These are phyloP conservation scores for Diaporthe vaccinii DNA, from an alignment of 2,329 filamentous ascomycete genomes.

Conservation along the genomic window DNA sequence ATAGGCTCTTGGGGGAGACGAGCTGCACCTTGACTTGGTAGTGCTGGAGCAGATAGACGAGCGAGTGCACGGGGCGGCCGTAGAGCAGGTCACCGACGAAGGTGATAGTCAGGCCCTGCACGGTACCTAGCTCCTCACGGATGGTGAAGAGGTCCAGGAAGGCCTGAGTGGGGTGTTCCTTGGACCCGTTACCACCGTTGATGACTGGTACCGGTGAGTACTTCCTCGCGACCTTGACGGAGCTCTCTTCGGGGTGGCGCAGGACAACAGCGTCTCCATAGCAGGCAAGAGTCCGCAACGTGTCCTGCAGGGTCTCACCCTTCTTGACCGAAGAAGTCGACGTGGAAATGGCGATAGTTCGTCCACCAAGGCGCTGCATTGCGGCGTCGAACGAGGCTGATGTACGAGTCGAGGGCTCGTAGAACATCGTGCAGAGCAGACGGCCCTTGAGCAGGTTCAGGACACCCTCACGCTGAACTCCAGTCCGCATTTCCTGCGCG, in stretches of 20 bases:
- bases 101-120: slow-evolving; percentile 95
- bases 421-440: slow-evolving; percentile 94
- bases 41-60: slow-evolving; percentile 93
- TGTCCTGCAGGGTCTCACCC: slow-evolving; percentile 94
- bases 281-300: slow-evolving; percentile 91
- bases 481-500: slow-evolving; percentile 96
- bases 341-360: slow-evolving; percentile 85
- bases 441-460: slow-evolving; percentile 88
- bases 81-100: slow-evolving; percentile 95
- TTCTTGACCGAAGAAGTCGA: slow-evolving; percentile 91
- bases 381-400: slow-evolving; percentile 97
- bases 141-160: slow-evolving; percentile 99
- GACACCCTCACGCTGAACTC: slow-evolving; percentile 91
- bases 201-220: slow-evolving; percentile 93
- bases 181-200: slow-evolving; percentile 96
- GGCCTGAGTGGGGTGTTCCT: slow-evolving; percentile 97
- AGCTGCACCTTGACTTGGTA: slow-evolving; percentile 97
- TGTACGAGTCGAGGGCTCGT: slow-evolving; percentile 95
- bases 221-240: slow-evolving; percentile 85
- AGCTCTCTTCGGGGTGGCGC: slow-evolving; percentile 87
- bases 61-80: slow-evolving; percentile 93
- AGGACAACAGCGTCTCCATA: slow-evolving; percentile 97
- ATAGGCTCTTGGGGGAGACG: slow-evolving; percentile 83
- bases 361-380: slow-evolving; percentile 96
- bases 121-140: slow-evolving; percentile 94